Evolutionary conservation across 768 basidiomycete species (phyloP).

Genomic region (Tulasnella sp.): DNA sequence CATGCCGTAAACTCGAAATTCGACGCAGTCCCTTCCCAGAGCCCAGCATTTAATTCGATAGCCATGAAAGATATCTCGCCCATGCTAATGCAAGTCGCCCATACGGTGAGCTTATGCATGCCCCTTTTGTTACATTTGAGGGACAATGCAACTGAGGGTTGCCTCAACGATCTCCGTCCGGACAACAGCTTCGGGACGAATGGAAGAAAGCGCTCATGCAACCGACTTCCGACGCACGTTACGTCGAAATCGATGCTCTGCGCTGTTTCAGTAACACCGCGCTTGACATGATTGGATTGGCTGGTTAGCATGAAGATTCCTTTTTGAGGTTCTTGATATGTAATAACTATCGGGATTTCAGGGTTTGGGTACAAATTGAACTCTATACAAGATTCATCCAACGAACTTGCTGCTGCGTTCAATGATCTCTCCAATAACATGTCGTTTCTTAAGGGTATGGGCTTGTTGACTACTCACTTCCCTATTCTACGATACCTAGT

Average conservation of each 20-base stretch:
- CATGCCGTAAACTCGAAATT: background rate
- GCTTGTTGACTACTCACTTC: background rate
- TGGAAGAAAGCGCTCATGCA: background rate
- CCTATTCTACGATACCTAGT: background rate
- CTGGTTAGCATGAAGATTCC: too few relatives aligned
- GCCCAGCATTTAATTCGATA: conserved; percentile 52
- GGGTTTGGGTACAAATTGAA: conserved; percentile 31
- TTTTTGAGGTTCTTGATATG: background rate
- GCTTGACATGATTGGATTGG: conserved; percentile 22
- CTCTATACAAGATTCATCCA: conserved; percentile 20
- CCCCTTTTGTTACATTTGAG: background rate
- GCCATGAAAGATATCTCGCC: conserved; percentile 48
- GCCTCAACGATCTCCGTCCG: too few relatives aligned
- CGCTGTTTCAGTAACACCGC: conserved; percentile 9
- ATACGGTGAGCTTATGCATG: conserved; percentile 31
- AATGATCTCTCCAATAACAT: background rate
- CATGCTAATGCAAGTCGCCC: conserved; percentile 46
- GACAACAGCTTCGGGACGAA: background rate
- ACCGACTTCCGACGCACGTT: too few relatives aligned
- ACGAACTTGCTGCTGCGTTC: background rate
- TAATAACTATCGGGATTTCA: conserved; percentile 6
- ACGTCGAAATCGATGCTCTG: background rate
- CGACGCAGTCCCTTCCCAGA: conserved; percentile 27
- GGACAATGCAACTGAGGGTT: too few relatives aligned
- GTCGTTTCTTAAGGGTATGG: background rate